Evolutionary conservation across 306 rosid genomes (phyloP), one percentile per base, ranked within the genome.

Genomic region (Acacia crassicarpa): DNA sequence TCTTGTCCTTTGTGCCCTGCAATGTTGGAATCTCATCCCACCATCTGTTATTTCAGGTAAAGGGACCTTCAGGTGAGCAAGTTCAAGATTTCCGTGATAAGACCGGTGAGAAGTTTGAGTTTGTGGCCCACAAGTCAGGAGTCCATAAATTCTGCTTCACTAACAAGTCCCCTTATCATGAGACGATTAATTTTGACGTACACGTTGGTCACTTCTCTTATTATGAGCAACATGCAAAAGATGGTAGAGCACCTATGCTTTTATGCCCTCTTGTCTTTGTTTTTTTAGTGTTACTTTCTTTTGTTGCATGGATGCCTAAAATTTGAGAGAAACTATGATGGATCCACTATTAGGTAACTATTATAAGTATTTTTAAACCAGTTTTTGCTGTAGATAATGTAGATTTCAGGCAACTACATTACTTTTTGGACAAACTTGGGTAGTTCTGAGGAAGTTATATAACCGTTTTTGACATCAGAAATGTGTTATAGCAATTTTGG

Each of bases 161-260:
- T 44, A 91, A 90, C 88, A 91, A 89, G 81, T 92, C 97, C 84
- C 94, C 93, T 51, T 91, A 90, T 69, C 92, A 90, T n/a, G 97
- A 92, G 80, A 90, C 93, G 5, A 53, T 93, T 11, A 94, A 91
- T 80, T 93, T 93, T 74, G 97, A 93, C 80, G 98, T 90, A 20
- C 98, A 92, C 62, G 93, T 91, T 41, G 91, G 91, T 32, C 99
- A 92, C 86, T 91, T 92, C 78, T 80, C 94, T 3, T 89, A 88
- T 81, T 81, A 75, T 46, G 98, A 93, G 59, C 91, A 91, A 86
- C 98, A 96, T 83, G 98, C 97, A 25, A 92, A 96, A 90, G 99
- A 96, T 59, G 99, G 99, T 96, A 91, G 84, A 80, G 51, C 27
- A 44, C 70, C 74, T 77, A 48, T 71, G 25, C 78, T 61, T 0